Evolutionary conservation across 2,329 filamentous ascomycete genomes (phyloP).

Genomic region (Sclerotinia nivalis): DNA sequence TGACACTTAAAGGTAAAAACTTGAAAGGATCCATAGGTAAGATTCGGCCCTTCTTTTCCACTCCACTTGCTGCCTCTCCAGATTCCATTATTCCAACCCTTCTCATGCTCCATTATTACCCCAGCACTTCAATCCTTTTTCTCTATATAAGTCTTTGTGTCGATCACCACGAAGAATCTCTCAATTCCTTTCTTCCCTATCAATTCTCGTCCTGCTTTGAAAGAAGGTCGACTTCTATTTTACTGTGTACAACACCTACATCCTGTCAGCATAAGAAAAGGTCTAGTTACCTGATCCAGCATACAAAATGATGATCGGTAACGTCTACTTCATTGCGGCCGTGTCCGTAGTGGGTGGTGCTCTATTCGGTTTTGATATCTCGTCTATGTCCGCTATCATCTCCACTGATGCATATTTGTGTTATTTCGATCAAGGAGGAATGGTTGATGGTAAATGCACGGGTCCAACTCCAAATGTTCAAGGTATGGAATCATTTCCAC

Average conservation of each 20-base stretch:
- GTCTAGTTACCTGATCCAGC: conserved; percentile 8
- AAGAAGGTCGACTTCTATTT: conserved; percentile 1
- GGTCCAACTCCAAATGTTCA: conserved; percentile 49
- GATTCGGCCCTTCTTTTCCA: conserved; percentile 17
- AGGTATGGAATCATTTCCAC: conserved; percentile 40
- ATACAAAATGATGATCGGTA: conserved; percentile 35
- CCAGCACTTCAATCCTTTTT: neutral
- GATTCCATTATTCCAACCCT: conserved; percentile 12
- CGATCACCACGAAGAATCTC: neutral
- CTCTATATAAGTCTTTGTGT: conserved; percentile 19
- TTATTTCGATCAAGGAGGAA: conserved; percentile 49
- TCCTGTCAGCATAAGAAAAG: conserved; percentile 11
- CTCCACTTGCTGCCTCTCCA: conserved; percentile 12
- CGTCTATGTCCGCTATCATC: conserved; percentile 59
- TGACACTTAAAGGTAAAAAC: neutral
- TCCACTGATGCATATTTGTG: conserved; percentile 52
- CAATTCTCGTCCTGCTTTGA: neutral
- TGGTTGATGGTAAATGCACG: conserved; percentile 48
- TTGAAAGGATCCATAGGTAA: conserved; percentile 12
- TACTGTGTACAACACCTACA: neutral
- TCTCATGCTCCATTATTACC: conserved; percentile 16
- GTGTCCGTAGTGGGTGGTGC: conserved; percentile 40
- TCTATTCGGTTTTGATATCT: conserved; percentile 53
- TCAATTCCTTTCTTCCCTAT: neutral
- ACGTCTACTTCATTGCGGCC: conserved; percentile 40